These are phyloP conservation scores for Paramecium pentaurelia DNA, from an alignment of 73 alveolate species.

Conservation along the genomic window DNA sequence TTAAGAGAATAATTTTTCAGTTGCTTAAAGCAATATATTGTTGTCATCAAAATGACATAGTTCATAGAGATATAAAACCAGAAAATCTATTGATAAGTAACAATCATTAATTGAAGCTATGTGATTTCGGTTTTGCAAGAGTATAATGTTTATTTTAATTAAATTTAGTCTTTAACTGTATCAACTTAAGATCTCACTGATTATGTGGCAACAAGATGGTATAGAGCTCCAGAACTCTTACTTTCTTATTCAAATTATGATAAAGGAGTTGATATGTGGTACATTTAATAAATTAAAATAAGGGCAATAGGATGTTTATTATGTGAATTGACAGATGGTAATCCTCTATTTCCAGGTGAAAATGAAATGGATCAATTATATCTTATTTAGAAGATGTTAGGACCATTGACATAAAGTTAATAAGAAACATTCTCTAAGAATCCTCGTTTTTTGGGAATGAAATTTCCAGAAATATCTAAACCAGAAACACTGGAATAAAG, in stretches of 20 bases:
- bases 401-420: constrained; percentile 79
- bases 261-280: constrained; percentile 86
- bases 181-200: constrained; percentile 58
- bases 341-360: constrained; percentile 95
- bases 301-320: constrained; percentile 95
- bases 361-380: constrained; percentile 86
- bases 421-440: constrained; percentile 80
- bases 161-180: background rate
- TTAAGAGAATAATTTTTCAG: constrained; percentile 52
- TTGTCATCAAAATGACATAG: constrained; percentile 57
- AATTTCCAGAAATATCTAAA: constrained; percentile 84
- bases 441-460: constrained; percentile 86
- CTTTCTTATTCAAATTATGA: constrained; percentile 62
- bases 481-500: constrained; percentile 92
- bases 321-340: constrained; percentile 94
- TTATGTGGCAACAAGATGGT: constrained; percentile 82
- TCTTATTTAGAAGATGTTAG: constrained; percentile 81
- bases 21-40: constrained; percentile 58
- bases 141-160: constrained; percentile 45
- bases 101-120: constrained; percentile 4
- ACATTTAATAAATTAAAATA: background rate
- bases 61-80: constrained; percentile 56
- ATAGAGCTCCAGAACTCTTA: constrained; percentile 79
- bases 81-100: constrained; percentile 23
- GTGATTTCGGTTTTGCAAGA: constrained; percentile 56